phyloP scores from a whole-genome alignment of 139 green algal species.

The Tetraselmis chui region DNA sequence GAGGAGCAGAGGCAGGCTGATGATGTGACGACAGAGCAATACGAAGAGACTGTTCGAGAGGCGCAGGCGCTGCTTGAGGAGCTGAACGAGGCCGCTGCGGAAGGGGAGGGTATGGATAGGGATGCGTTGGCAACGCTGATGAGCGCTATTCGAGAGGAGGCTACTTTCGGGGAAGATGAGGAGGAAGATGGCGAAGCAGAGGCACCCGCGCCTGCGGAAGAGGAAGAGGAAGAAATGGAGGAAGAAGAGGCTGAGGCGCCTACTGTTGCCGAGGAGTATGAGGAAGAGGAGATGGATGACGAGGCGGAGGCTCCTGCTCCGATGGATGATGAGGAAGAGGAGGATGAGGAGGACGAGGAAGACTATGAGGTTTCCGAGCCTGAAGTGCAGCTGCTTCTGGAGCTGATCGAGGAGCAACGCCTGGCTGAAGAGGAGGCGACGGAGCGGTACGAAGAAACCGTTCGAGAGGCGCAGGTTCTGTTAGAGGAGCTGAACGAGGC shows the following conservation, averaged over 20 bases:
- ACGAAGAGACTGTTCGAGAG: background rate
- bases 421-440: background rate
- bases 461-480: background rate
- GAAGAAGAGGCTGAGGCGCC: background rate
- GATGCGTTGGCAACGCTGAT: no score
- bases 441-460: background rate
- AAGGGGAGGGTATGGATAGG: no score
- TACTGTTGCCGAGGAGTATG: background rate
- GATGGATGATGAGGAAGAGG: background rate
- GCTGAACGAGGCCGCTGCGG: no score
- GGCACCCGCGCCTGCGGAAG: background rate
- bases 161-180: no score
- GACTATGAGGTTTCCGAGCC: background rate
- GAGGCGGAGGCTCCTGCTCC: background rate
- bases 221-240: background rate
- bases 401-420: background rate
- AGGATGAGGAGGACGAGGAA: background rate
- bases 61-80: background rate
- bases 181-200: no score
- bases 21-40: background rate
- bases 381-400: background rate
- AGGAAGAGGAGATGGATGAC: background rate
- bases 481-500: background rate
- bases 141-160: no score
- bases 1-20: background rate